phyloP scores from a whole-genome alignment of 352 stramenopile genomes.

The Phytophthora hybrid region DNA sequence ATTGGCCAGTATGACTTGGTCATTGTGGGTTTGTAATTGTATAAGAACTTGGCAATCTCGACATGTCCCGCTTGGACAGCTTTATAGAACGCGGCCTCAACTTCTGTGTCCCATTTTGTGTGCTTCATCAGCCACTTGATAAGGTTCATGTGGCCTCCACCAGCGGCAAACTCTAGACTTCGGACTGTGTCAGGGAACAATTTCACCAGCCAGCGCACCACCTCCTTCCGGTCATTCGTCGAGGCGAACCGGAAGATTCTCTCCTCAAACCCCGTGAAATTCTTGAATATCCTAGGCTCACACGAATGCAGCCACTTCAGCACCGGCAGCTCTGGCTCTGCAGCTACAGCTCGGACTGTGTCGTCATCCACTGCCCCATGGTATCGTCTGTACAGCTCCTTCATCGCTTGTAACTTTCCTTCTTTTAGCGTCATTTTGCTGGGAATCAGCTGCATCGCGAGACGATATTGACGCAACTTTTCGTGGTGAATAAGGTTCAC shows the following conservation, averaged over 20 bases:
- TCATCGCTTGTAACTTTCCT: neutral
- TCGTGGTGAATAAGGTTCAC: neutral
- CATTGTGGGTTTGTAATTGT: neutral
- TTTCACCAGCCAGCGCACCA: neutral
- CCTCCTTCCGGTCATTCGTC: neutral
- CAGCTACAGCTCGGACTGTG: neutral
- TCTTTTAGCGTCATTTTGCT: neutral
- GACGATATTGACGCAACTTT: neutral
- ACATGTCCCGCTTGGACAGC: slow-evolving; percentile 28
- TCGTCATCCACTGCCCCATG: neutral
- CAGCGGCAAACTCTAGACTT: neutral
- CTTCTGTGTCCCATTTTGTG: slow-evolving; percentile 9
- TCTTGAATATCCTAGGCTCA: neutral
- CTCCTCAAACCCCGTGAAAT: neutral
- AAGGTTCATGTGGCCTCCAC: neutral
- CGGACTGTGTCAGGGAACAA: neutral
- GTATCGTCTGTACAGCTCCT: neutral
- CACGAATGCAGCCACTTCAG: neutral
- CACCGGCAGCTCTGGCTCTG: neutral
- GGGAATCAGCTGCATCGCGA: neutral
- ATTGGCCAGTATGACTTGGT: neutral
- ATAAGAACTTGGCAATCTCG: slow-evolving; percentile 21
- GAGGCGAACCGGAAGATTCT: neutral
- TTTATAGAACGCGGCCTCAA: slow-evolving; percentile 10
- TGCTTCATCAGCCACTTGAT: slow-evolving; percentile 26